Conservation (phyloP, 306 rosid species). For the Hylodesmum podocarpum region DNA sequence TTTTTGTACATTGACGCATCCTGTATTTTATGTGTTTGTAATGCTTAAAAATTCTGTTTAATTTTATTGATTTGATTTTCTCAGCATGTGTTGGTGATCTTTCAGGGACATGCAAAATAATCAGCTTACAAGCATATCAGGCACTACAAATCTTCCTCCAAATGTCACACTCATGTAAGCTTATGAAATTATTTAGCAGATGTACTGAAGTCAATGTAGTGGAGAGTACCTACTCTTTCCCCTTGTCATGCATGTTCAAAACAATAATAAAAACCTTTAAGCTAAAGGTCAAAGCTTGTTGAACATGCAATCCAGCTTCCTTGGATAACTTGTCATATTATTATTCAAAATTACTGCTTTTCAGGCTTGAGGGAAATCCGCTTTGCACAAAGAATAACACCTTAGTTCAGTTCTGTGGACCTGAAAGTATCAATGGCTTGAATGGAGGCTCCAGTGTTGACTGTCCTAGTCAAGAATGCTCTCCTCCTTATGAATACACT, state of each 20-base stretch:
- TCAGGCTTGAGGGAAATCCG: conserved; percentile 94
- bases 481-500: conserved; percentile 60
- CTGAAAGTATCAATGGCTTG: conserved; percentile 30
- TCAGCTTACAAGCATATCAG: conserved; percentile 50
- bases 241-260: conserved; percentile 4
- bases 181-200: conserved; percentile 33
- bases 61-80: neutral
- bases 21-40: conserved; percentile 1
- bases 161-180: conserved; percentile 75
- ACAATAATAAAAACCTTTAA: neutral
- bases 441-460: conserved; percentile 23
- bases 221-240: neutral
- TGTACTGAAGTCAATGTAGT: neutral
- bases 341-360: conserved; percentile 16
- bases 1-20: neutral
- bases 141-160: conserved; percentile 50
- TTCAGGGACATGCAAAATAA: conserved; percentile 81
- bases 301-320: neutral
- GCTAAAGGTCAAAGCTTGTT: neutral
- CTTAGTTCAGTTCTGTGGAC: conserved; percentile 49
- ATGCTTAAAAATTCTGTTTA: neutral
- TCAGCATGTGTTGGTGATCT: conserved; percentile 32
- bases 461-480: conserved; percentile 55
- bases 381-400: conserved; percentile 49
- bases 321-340: neutral